Evolutionary conservation across 2,329 filamentous ascomycete genomes (phyloP), one percentile per base, ranked within the genome.

Genomic region (Sordariomycetes sp.): DNA sequence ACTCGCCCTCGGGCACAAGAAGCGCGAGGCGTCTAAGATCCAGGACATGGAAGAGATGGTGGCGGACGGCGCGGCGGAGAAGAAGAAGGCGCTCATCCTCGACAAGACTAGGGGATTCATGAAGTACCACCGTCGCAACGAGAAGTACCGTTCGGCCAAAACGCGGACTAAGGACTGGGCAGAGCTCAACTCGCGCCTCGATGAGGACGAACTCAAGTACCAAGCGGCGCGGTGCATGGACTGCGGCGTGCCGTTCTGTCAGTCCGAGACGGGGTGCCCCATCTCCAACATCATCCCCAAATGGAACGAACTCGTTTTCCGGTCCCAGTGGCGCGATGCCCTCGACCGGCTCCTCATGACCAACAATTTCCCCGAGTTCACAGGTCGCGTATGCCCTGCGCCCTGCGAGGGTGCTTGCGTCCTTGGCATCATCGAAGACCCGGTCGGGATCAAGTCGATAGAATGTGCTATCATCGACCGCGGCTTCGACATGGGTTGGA

Each of bases 331-430:
- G 92, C 82, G 85, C 64, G 91, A 96, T 71, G 92, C 92, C 25
- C 82, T 96, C 3, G 92, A 96, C 72, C 83, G 90, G 59, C 79
- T 97, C 12, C 77, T 96, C 57, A 92, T 95, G 87, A 96, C 92
- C 62, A 96, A 97, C 77, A 96, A 96, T 74, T 96, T 97, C 79
- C 92, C 92, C 3, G 92, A 97, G 69, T 96, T 96, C 71, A 97
- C 92, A 64, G 92, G 92, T 58, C 91, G 92, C 76, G 92, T 96
- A 59, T 97, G 92, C 72, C 92, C 92, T 59, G 92, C 92, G 66
- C 92, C 92, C 71, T 97, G 92, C 65, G 92, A 97, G 72, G 92
- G 92, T 70, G 90, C 92, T 59, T 97, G 92, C 67, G 92, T 96
- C 60, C 80, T 97, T 52, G 92, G 92, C 53, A 97, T 97, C 74